Conservation (phyloP, 2,329 filamentous ascomycete species). For the Rhynchosporium secalis region DNA sequence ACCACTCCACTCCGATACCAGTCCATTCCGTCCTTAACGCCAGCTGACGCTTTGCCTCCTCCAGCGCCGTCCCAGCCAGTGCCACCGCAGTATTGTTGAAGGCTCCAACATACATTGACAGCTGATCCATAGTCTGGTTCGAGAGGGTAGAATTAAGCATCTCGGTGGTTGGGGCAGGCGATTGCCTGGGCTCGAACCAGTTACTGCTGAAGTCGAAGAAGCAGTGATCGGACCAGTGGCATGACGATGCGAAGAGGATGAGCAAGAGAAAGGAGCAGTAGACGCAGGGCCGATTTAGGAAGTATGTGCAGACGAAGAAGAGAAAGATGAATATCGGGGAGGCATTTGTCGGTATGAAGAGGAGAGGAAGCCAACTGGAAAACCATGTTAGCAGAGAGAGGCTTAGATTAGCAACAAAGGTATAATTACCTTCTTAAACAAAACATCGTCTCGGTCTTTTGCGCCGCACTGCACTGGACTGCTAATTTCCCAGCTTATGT, state of each 20-base stretch:
- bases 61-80: slow-evolving; percentile 65
- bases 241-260: slow-evolving; percentile 89
- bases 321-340: slow-evolving; percentile 83
- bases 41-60: slow-evolving; percentile 54
- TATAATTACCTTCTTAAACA: slow-evolving; percentile 57
- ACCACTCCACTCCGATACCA: slow-evolving; percentile 80
- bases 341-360: slow-evolving; percentile 85
- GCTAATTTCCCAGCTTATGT: slow-evolving; percentile 28
- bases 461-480: slow-evolving; percentile 6
- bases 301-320: slow-evolving; percentile 91
- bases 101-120: slow-evolving; percentile 41
- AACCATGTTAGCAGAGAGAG: slow-evolving; percentile 23
- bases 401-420: not conserved
- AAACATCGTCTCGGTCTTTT: slow-evolving; percentile 51
- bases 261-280: slow-evolving; percentile 97
- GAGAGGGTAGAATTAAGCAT: slow-evolving; percentile 33
- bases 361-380: slow-evolving; percentile 76
- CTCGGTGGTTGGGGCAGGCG: slow-evolving; percentile 28
- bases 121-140: slow-evolving; percentile 41
- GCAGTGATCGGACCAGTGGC: slow-evolving; percentile 84
- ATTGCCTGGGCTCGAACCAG: slow-evolving; percentile 81
- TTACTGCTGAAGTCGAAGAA: slow-evolving; percentile 90
- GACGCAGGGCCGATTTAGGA: slow-evolving; percentile 93
- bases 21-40: slow-evolving; percentile 66
- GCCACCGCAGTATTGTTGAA: slow-evolving; percentile 70